Conservation (phyloP, 768 basidiomycete genomes). For the Tylopilus vinaceipallidus region DNA sequence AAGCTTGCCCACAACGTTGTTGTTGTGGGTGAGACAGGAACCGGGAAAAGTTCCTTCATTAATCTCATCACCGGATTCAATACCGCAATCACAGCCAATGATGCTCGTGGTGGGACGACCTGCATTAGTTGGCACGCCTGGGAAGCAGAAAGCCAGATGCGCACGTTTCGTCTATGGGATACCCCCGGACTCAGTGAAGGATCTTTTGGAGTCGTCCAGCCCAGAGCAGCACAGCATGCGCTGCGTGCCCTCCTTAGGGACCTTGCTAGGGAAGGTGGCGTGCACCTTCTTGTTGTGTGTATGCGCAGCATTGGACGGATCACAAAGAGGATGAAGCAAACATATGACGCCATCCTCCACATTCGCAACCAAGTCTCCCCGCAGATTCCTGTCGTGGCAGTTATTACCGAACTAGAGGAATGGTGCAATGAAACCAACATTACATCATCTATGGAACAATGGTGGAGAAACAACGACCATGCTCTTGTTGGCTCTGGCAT, state of each 20-base stretch:
- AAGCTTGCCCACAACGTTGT: slow-evolving; percentile 22
- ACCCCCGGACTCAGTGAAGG: slow-evolving; percentile 25
- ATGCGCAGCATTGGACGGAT: slow-evolving; percentile 21
- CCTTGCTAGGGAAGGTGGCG: slow-evolving; percentile 21
- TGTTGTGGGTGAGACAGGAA: slow-evolving; percentile 24
- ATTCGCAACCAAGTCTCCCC: slow-evolving; percentile 23
- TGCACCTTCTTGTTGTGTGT: slow-evolving; percentile 26
- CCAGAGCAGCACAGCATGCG: slow-evolving; percentile 18
- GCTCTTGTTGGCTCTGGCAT: slow-evolving; percentile 8
- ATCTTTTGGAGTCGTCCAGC: slow-evolving; percentile 22
- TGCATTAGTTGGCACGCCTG: slow-evolving; percentile 10
- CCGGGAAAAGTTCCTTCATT: slow-evolving; percentile 29
- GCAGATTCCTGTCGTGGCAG: slow-evolving; percentile 22
- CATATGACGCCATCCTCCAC: slow-evolving; percentile 13
- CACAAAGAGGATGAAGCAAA: slow-evolving; percentile 23
- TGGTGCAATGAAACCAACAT: slow-evolving; percentile 10
- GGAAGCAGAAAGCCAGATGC: slow-evolving; percentile 17
- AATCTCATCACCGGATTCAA: slow-evolving; percentile 20
- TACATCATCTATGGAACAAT: slow-evolving; percentile 22
- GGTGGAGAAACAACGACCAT: slow-evolving; percentile 16
- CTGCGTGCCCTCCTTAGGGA: slow-evolving; percentile 18
- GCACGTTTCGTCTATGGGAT: slow-evolving; percentile 24
- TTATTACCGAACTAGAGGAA: slow-evolving; percentile 27
- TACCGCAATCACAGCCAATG: slow-evolving; percentile 19
- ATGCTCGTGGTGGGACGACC: slow-evolving; percentile 22